Evolutionary conservation across 441 rosid genomes (phyloP).

Genomic region (Mallotus japonicus): DNA sequence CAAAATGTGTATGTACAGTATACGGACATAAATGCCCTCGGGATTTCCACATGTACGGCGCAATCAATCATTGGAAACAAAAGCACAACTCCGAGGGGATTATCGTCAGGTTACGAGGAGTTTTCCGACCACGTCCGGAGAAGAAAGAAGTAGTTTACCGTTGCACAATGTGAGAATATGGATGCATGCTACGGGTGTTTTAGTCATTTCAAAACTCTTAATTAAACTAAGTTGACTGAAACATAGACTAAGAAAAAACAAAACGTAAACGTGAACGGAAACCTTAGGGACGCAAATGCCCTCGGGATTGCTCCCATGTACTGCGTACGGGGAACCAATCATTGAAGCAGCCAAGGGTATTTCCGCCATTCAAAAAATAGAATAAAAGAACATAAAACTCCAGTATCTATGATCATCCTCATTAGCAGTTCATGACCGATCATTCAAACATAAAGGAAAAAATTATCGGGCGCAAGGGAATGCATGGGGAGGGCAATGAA

Average conservation of each 20-base stretch:
- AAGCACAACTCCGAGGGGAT: constrained; percentile 27
- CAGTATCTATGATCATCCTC: too few relatives aligned
- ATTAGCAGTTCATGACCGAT: too few relatives aligned
- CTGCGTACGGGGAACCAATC: constrained; percentile 26
- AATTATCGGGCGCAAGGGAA: neutral
- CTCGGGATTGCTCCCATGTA: constrained; percentile 38
- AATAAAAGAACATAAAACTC: too few relatives aligned
- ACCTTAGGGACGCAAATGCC: constrained; percentile 38
- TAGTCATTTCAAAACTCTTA: constrained; percentile 18
- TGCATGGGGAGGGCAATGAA: constrained; percentile 31
- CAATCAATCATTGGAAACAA: constrained; percentile 33
- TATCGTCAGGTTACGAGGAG: constrained; percentile 1
- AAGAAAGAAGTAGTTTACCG: neutral
- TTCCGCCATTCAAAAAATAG: constrained; percentile 11
- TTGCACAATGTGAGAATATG: neutral
- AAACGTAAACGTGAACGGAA: constrained; percentile 11
- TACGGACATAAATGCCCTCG: constrained; percentile 44
- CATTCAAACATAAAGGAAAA: too few relatives aligned
- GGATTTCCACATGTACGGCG: constrained; percentile 37
- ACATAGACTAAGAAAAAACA: neutral
- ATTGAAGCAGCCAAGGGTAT: constrained; percentile 35
- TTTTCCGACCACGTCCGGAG: constrained; percentile 2
- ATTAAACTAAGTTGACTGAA: neutral
- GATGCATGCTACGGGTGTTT: constrained; percentile 19
- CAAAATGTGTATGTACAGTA: neutral